Conservation (phyloP, 2,329 filamentous ascomycete genomes). For the Graphilbum sp. region DNA sequence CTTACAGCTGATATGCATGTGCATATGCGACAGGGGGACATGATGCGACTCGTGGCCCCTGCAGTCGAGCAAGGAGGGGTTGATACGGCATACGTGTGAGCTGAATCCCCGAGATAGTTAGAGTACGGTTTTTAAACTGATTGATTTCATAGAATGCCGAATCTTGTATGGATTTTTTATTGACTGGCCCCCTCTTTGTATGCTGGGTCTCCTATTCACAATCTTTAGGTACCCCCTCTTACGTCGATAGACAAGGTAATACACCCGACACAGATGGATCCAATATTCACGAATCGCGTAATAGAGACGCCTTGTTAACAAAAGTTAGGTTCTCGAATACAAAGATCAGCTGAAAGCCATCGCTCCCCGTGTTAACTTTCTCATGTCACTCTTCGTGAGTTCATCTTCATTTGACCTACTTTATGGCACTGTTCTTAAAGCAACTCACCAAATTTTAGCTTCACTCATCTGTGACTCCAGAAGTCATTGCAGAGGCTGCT, state of each 20-base stretch:
- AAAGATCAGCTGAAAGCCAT: conserved; percentile 41
- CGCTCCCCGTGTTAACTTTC: conserved; percentile 46
- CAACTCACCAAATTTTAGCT: conserved; percentile 10
- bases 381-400: conserved; percentile 49
- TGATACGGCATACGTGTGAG: conserved; percentile 11
- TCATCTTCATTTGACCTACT: too few species aligned
- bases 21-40: conserved; percentile 51
- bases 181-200: too few species aligned
- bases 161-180: conserved; percentile 7
- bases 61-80: conserved; percentile 17
- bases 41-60: conserved; percentile 40
- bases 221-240: conserved; percentile 9
- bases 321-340: conserved; percentile 45
- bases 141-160: conserved; percentile 20
- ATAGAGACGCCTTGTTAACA: background rate
- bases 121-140: background rate
- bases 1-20: conserved; percentile 54
- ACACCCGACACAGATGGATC: too few species aligned
- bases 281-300: too few species aligned
- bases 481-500: conserved; percentile 57
- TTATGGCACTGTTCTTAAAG: too few species aligned
- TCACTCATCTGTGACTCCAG: conserved; percentile 47
- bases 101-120: background rate
- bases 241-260: conserved; percentile 7
- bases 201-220: too few species aligned